phyloP scores from a whole-genome alignment of 768 basidiomycete species.

The Calocera cornea region DNA sequence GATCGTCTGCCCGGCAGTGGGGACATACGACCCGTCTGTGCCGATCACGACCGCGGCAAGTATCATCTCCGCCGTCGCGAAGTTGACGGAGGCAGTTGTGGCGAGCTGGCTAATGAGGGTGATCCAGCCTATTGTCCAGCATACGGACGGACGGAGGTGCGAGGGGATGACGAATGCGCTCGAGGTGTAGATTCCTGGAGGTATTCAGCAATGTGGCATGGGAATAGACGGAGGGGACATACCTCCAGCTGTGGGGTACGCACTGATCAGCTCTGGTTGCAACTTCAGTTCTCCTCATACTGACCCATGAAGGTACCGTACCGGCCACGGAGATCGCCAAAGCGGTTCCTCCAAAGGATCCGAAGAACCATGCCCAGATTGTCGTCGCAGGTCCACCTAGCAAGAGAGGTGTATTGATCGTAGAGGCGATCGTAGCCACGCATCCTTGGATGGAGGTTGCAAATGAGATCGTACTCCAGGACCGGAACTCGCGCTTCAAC shows the following conservation, averaged over 20 bases:
- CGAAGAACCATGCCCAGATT: conserved; percentile 29
- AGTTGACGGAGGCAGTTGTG: conserved; percentile 26
- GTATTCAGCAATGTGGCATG: neutral
- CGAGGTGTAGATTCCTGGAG: conserved; percentile 26
- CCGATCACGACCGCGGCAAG: conserved; percentile 1
- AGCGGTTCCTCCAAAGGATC: conserved; percentile 15
- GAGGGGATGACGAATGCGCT: conserved; percentile 28
- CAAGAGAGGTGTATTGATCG: conserved; percentile 29
- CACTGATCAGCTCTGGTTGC: conserved; percentile 24
- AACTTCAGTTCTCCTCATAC: conserved; percentile 15
- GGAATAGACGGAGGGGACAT: neutral
- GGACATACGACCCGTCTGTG: neutral
- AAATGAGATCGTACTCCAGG: conserved; percentile 24
- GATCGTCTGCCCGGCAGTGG: neutral
- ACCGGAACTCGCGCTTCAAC: conserved; percentile 7
- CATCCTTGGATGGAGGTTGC: conserved; percentile 21
- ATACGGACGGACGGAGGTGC: conserved; percentile 23
- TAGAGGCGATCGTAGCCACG: conserved; percentile 25
- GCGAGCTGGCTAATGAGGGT: conserved; percentile 20
- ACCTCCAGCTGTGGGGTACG: conserved; percentile 31
- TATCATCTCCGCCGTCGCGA: conserved; percentile 15
- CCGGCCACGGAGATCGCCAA: conserved; percentile 1
- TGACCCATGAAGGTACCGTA: conserved; percentile 11
- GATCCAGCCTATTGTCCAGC: conserved; percentile 31
- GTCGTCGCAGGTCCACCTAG: conserved; percentile 29